These are phyloP conservation scores for Vitis hybrid DNA, from an alignment of 177 flowering plant genomes.

Conservation along the genomic window DNA sequence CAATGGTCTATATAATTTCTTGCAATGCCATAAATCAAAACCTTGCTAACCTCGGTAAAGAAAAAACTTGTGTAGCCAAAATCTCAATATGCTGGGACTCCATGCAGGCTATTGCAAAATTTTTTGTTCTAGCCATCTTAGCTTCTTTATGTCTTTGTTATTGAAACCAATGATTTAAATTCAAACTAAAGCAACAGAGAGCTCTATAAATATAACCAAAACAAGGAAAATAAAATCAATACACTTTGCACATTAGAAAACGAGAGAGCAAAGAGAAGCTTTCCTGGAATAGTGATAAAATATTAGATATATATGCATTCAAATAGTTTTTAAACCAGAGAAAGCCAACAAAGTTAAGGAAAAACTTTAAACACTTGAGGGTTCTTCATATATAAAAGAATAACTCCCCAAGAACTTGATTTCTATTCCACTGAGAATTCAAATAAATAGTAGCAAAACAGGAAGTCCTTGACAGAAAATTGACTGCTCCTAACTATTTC, in stretches of 20 bases:
- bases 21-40: not conserved
- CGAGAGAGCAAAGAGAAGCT: not conserved
- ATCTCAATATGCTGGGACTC: not conserved
- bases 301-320: not conserved
- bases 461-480: not conserved
- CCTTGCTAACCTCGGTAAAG: not conserved
- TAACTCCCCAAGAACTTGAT: not conserved
- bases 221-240: not conserved
- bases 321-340: not conserved
- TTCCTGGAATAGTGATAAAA: not conserved
- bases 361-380: not conserved
- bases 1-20: not conserved
- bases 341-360: not conserved
- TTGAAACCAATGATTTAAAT: not conserved
- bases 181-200: not conserved
- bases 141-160: not conserved
- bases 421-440: conserved; percentile 6
- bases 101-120: not conserved
- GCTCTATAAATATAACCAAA: too few species aligned
- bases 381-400: not conserved
- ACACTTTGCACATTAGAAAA: not conserved
- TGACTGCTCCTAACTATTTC: conserved; percentile 9
- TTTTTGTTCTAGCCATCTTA: not conserved
- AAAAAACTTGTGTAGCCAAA: not conserved
- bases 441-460: conserved; percentile 1